A percentile compares a stretch with the other conserved stretches of the same genome.
Conservation (phyloP, 108 stramenopile genomes). For the Nitzschia palea region DNA sequence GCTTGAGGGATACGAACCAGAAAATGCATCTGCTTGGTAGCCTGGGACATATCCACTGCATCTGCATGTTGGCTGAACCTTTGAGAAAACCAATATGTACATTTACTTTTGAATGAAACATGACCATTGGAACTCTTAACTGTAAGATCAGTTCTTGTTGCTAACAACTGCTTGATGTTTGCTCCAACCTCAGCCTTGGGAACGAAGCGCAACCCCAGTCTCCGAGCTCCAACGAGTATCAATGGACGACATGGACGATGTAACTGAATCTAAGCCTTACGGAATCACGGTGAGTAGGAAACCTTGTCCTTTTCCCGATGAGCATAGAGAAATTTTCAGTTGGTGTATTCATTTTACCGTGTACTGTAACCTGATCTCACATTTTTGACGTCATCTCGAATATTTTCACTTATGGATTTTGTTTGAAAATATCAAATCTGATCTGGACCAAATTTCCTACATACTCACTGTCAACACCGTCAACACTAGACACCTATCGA, state of each 20-base stretch:
- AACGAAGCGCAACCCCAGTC: slow-evolving; percentile 34
- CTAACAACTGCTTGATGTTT: too few relatives aligned
- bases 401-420: slow-evolving; percentile 14
- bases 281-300: slow-evolving; percentile 63
- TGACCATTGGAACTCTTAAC: too few relatives aligned
- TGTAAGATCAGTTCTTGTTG: too few relatives aligned
- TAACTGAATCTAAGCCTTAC: slow-evolving; percentile 58
- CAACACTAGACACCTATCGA: slow-evolving; percentile 56
- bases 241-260: slow-evolving; percentile 29
- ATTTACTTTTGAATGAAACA: too few relatives aligned
- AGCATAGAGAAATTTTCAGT: neutral
- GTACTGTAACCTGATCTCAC: neutral
- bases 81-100: too few relatives aligned
- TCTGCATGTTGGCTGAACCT: too few relatives aligned
- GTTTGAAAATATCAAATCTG: neutral
- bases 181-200: slow-evolving; percentile 70
- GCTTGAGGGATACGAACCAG: too few relatives aligned
- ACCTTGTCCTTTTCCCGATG: neutral
- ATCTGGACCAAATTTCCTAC: too few relatives aligned
- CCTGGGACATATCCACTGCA: too few relatives aligned
- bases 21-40: too few relatives aligned
- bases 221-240: slow-evolving; percentile 41
- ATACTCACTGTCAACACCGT: neutral
- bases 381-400: slow-evolving; percentile 6
- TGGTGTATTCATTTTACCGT: neutral